phyloP scores from a whole-genome alignment of 2,329 filamentous ascomycete genomes.

The Ceratocystis alfenasii region DNA sequence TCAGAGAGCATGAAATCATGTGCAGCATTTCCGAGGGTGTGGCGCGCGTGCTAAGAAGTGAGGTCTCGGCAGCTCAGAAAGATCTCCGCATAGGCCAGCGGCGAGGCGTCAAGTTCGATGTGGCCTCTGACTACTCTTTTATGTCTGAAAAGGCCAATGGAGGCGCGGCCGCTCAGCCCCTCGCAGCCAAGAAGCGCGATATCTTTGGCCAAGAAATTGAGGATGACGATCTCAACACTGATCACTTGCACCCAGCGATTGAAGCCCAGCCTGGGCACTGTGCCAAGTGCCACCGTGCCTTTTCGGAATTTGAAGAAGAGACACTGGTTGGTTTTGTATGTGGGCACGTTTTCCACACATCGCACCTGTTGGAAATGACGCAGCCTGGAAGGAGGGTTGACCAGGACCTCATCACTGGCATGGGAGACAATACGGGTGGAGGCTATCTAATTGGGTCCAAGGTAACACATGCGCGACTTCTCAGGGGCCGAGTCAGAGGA shows the following conservation, averaged over 20 bases:
- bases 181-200: constrained; percentile 20
- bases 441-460: constrained; percentile 68
- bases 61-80: constrained; percentile 75
- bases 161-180: constrained; percentile 22
- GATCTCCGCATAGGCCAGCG: constrained; percentile 67
- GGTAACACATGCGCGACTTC: constrained; percentile 69
- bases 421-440: constrained; percentile 33
- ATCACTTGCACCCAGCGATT: constrained; percentile 28
- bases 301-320: constrained; percentile 52
- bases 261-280: constrained; percentile 44
- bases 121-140: constrained; percentile 38
- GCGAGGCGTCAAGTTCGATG: constrained; percentile 79
- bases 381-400: constrained; percentile 38
- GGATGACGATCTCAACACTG: constrained; percentile 24
- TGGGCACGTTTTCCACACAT: constrained; percentile 68
- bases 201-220: constrained; percentile 24
- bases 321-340: constrained; percentile 71
- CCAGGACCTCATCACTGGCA: constrained; percentile 35
- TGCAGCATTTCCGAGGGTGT: constrained; percentile 84
- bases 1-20: constrained; percentile 93
- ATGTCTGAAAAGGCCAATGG: constrained; percentile 30
- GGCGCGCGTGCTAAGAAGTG: constrained; percentile 71
- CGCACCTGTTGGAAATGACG: constrained; percentile 51
- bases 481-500: constrained; percentile 56
- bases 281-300: constrained; percentile 44